These are phyloP conservation scores for Peziza echinospora DNA, from an alignment of 495 filamentous ascomycete genomes.

Conservation along the genomic window DNA sequence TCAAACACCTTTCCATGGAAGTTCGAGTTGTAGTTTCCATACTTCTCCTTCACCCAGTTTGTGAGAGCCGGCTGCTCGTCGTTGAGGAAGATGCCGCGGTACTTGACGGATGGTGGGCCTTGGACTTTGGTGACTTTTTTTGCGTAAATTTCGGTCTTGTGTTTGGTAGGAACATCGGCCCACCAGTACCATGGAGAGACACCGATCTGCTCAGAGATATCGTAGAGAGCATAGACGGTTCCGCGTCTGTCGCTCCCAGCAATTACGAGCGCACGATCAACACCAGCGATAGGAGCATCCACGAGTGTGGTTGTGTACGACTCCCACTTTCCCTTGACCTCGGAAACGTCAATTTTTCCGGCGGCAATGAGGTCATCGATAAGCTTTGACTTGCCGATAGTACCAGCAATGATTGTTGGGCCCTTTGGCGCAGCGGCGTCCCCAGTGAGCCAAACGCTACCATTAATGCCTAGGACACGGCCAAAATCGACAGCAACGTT, in stretches of 20 bases:
- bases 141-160: constrained; percentile 23
- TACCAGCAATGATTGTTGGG: constrained; percentile 46
- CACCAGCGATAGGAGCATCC: constrained; percentile 23
- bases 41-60: constrained; percentile 25
- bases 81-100: constrained; percentile 32
- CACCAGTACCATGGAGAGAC: constrained; percentile 30
- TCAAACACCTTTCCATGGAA: constrained; percentile 31
- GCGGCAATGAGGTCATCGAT: constrained; percentile 31
- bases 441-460: constrained; percentile 26
- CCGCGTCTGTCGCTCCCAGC: constrained; percentile 28
- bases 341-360: constrained; percentile 32
- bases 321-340: constrained; percentile 45
- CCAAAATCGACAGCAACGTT: constrained; percentile 49
- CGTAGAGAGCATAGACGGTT: constrained; percentile 29
- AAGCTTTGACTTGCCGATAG: constrained; percentile 38
- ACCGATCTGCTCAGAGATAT: constrained; percentile 29
- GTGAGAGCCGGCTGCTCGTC: constrained; percentile 29
- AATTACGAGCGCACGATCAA: constrained; percentile 25
- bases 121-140: constrained; percentile 20
- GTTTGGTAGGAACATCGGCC: constrained; percentile 25
- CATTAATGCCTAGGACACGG: constrained; percentile 34
- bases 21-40: constrained; percentile 23
- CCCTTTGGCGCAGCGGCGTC: constrained; percentile 23
- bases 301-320: constrained; percentile 27
- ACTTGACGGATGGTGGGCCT: constrained; percentile 28